Evolutionary conservation across 306 rosid genomes (phyloP), one percentile per base, ranked within the genome.

Genomic region (Parietaria judaica): DNA sequence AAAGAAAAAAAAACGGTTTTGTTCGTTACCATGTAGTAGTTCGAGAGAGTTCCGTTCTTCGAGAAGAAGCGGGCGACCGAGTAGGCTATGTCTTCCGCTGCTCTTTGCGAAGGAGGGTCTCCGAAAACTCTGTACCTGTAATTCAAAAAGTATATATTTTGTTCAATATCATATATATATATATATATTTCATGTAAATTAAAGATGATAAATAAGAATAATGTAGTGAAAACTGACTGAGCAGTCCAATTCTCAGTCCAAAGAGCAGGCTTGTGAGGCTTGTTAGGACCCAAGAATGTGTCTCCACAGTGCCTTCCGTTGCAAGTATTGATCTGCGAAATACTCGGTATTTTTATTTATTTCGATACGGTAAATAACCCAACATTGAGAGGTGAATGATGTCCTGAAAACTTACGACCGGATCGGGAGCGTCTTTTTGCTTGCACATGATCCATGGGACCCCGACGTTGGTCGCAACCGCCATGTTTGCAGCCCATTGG

Each of bases 211-310:
- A 16, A 8, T 56, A 14, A 37, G 11, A 11, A 58, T 23, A 7
- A 16, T 10, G 39, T 7, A 49, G 5, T 49, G 5, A 60, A 38
- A 66, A 72, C 95, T 85, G 69, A 94, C 84, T 94, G 97, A 52
- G 95, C 90, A 51, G 97, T 94, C 99, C 99, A 94, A 54, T 94
- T 94, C 66, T 94, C 99, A 35, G 99, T 94, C 99, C 99, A 94
- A 1, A 94, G 0, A 16, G 76, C 2, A 34, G 99, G 99, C 66
- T 94, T 94, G 79, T 79, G 35, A 67, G 96, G 94, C 36, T 73
- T 86, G 77, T 94, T 94, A n/a, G 97, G 99, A 36, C 99, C 99
- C 1, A 73, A 0, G 64, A 88, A 94, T 12, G 97, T 88, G 68
- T 94, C 99, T 66, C 89, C 99, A n/a, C 99, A 94, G 17, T 94